Base-by-base conservation (phyloP, 176 grass and related monocot genomes). In the Carex parvula region DNA sequence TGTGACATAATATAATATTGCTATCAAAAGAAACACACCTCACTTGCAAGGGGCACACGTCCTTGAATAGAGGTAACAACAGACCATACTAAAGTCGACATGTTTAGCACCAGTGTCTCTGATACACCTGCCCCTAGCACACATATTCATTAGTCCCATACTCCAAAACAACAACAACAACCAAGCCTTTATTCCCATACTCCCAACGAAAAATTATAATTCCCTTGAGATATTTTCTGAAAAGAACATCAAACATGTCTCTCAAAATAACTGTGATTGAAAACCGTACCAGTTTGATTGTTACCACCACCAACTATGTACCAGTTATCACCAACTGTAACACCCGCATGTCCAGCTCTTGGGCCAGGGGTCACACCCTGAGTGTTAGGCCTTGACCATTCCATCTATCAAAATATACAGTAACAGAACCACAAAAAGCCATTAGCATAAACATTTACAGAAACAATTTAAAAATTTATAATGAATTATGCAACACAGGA, bases 231-330 rank as follows among this genome's bases (percentile, higher is more conserved):
- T 86, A 89, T 32, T 17, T 33, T 32, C 71, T 79, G 33, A 6
- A 76, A 89, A 18, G 21, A 83, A 20, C 10, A 86, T 60, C 3
- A 83, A 73, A 33, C 12, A 77, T 73, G 29, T 35, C 41, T 54
- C 70, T 60, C 18, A 63, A 93, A 16, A 64, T 42, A 81, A 13
- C 24, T 48, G 29, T 85, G 81, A 44, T 39, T 61, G 26, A 80
- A 89, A 82, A 78, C 80, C 79, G 64, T 91, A 98, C 95, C 95
- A 11, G 86, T 93, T 88, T 93, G 89, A 71, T 98, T 98, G 88
- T 98, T 95, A 75, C 95, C 95, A 84, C 95, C 95, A 42, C 95
- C 95, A 81, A 90, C 91, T 84, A 98, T 95, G 85, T 91, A 98
- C 95, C 95, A 98, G 39, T 90, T 95, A 39, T 98, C 95, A 30